Evolutionary conservation across 305 asterid genomes (phyloP).

Genomic region (Fraxinus dipetala): DNA sequence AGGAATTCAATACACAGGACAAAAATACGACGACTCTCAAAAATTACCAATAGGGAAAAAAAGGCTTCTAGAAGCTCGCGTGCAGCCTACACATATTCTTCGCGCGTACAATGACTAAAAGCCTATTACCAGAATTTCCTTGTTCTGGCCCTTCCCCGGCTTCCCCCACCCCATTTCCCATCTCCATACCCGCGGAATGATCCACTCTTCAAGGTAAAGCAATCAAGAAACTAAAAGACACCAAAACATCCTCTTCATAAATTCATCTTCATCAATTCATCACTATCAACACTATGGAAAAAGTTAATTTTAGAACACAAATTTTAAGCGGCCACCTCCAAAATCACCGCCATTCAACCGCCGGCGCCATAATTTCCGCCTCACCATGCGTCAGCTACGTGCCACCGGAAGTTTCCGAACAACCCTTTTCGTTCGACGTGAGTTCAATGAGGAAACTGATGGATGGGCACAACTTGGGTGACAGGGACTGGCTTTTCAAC

Average conservation of each 20-base stretch:
- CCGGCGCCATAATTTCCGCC: slow-evolving; percentile 25
- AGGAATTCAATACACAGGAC: too few relatives aligned
- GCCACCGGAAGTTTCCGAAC: slow-evolving; percentile 76
- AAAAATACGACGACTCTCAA: too few relatives aligned
- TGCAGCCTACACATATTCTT: background rate
- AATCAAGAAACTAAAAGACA: background rate
- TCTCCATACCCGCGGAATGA: background rate
- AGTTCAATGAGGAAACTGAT: slow-evolving; percentile 63
- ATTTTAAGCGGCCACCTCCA: slow-evolving; percentile 60
- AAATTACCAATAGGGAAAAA: background rate
- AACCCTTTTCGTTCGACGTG: slow-evolving; percentile 47
- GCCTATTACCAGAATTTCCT: background rate
- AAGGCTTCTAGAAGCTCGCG: background rate
- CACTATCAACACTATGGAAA: slow-evolving; percentile 29
- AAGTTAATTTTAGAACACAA: slow-evolving; percentile 59
- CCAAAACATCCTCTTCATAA: background rate
- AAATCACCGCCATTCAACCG: slow-evolving; percentile 17
- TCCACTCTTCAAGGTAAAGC: background rate
- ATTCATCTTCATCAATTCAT: background rate
- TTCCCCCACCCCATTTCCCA: background rate
- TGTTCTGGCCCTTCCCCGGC: background rate
- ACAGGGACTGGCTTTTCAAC: slow-evolving; percentile 76
- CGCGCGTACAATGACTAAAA: background rate
- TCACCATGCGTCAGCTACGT: slow-evolving; percentile 74
- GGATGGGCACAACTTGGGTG: slow-evolving; percentile 78